Base-by-base conservation (phyloP, 2,329 filamentous ascomycete species). In the Hypoxylon rubiginosum region DNA sequence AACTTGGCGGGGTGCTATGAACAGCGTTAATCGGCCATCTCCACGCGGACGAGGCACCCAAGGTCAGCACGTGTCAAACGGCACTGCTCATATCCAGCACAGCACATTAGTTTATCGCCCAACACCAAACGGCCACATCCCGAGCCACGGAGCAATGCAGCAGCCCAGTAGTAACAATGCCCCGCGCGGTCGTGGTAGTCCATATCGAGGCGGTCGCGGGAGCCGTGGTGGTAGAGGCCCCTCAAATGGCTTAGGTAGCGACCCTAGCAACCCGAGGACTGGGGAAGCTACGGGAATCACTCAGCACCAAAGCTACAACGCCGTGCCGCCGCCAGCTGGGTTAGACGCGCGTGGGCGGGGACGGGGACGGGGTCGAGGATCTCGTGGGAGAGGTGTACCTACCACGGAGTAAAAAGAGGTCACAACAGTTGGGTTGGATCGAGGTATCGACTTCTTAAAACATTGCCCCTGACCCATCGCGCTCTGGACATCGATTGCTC, bases 291-390 rank as follows among this genome's bases (percentile, higher is more conserved):
- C 45, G 51, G 58, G 50, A 58, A 48, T 58, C 64, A 30, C 66
- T 50, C 63, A 61, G n/a, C 64, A 65, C 26, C 76, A 78, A 55
- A 76, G 72, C 34, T 90, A 87, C 72, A 84, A 83, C 62, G 84
- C 84, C 15, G 86, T 90, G 7, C 87, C 88, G 30, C 90, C 90
- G 21, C 90, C 90, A 1, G 77, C 85, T 1, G 84, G 76, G 46
- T 78, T 91, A 11, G 84, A 90, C 67, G 73, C 79, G 17, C 74
- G 79, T 39, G 74, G 77, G 15, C 72, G 79, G 61, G 77, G 78
- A 6, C 68, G 72, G 21, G 62, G 52, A 10, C 72, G 73, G 15
- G 71, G 74, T 17, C 71, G 76, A 13, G 54, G 61, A 19, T 51
- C 7, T 4, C 57, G 65, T 39, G 74, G 71, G 41, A 70, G 72